Evolutionary conservation across 371 early-diverging fungal genomes (phyloP), one percentile per base, ranked within the genome.

Genomic region (Coemansia sp.): DNA sequence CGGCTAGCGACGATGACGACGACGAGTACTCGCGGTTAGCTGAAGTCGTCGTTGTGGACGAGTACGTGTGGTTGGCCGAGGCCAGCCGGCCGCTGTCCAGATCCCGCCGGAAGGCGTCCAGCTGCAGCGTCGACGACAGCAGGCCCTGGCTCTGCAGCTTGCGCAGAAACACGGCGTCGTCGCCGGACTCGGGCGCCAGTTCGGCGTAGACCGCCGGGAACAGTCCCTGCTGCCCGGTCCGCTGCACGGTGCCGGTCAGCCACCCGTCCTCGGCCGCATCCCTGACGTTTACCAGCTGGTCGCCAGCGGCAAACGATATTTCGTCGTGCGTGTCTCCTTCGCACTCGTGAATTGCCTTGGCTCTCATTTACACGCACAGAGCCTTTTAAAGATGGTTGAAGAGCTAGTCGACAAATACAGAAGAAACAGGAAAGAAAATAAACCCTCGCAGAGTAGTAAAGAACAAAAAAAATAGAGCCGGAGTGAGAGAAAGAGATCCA

Each of bases 161-260:
- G 35, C 43, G 55, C 12, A 69, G 49, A 33, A 74, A 59, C 10
- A 3, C 56, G 33, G 55, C 20, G 49, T 71, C 72, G 57, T 74
- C 75, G 45, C 62, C 61, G 5, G 60, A 30, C 55, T 74, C 72
- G 2, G 66, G 66, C 10, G 42, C n/a, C 3, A 74, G 72, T 38
- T 74, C 71, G 0, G 66, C 52, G 47, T 74, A 74, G 39, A 71
- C 72, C 2, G 55, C 75, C 0, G 75, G 75, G 45, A 74, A 69
- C 12, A 74, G 59, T 1, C 75, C 75, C 36, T 56, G 62, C 31
- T 61, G 47, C 26, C 63, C 62, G 5, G 75, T 71, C 39, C 55
- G 35, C 35, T 56, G 31, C 34, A 69, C 70, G 1, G 61, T 70
- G 58, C 72, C 75, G 2, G 33, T 30, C 3, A 74, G 52, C 75